Evolutionary conservation across 139 green algal species (phyloP).

Genomic region (Micractinium sp.): DNA sequence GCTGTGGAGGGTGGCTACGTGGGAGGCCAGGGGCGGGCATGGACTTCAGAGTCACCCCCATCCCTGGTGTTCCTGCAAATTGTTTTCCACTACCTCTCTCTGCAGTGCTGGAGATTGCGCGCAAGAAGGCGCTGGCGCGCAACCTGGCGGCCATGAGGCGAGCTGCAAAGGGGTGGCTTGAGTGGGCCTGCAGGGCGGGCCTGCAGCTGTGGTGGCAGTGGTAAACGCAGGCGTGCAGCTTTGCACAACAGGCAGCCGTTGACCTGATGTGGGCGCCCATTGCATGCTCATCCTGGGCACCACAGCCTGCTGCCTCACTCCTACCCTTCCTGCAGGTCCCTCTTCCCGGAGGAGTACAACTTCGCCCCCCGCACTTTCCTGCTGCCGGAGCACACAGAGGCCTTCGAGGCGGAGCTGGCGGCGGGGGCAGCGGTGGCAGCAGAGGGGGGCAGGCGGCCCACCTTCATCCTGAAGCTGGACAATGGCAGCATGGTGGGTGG

Average conservation of each 20-base stretch:
- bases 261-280: too few species aligned
- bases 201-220: not conserved
- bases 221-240: not conserved
- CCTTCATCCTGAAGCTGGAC: slow-evolving; percentile 89
- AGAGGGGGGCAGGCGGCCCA: slow-evolving; percentile 55
- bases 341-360: slow-evolving; percentile 61
- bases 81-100: not conserved
- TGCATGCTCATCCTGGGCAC: too few species aligned
- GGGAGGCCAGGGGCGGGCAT: too few species aligned
- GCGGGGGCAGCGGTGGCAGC: not conserved
- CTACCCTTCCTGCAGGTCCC: not conserved
- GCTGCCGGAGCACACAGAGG: slow-evolving; percentile 66
- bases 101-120: slow-evolving; percentile 70
- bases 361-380: slow-evolving; percentile 75
- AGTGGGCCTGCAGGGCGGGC: too few species aligned
- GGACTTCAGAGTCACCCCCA: too few species aligned
- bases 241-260: too few species aligned
- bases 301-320: not conserved
- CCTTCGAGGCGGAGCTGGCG: slow-evolving; percentile 56
- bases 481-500: slow-evolving; percentile 67
- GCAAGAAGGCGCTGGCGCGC: slow-evolving; percentile 81
- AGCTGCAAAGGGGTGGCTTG: not conserved
- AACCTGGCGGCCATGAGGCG: slow-evolving; percentile 68
- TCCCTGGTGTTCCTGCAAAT: too few species aligned
- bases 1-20: too few species aligned